phyloP scores from a whole-genome alignment of 2,329 filamentous ascomycete species.

The Aspergillus jensenii region DNA sequence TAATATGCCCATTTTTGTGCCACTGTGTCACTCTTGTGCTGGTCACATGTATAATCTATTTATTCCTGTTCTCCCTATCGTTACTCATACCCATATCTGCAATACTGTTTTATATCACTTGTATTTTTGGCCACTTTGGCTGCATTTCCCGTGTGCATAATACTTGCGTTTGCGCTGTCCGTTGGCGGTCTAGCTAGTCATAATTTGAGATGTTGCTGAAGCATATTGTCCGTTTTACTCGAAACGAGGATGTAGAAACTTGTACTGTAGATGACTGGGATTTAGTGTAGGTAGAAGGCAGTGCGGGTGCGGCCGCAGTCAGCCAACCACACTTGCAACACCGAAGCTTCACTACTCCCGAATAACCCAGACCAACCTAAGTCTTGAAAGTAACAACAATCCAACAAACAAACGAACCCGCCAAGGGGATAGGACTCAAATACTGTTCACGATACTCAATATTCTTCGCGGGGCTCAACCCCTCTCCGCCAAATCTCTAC shows the following conservation, averaged over 20 bases:
- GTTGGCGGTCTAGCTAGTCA: constrained; percentile 19
- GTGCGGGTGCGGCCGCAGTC: neutral
- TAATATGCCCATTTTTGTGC: constrained; percentile 27
- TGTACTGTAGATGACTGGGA: no score
- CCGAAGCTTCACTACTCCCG: no score
- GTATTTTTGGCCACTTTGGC: constrained; percentile 15
- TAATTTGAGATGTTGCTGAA: constrained; percentile 16
- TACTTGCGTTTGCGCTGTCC: constrained; percentile 16
- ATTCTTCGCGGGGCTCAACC: neutral
- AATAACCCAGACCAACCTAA: neutral
- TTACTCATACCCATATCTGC: constrained; percentile 36
- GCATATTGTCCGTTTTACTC: neutral
- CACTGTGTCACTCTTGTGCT: constrained; percentile 34
- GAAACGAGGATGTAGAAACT: no score
- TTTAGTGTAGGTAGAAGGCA: no score
- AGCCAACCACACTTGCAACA: neutral
- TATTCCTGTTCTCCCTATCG: constrained; percentile 24
- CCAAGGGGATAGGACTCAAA: neutral
- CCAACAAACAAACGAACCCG: neutral
- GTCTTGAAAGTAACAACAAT: neutral
- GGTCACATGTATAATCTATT: constrained; percentile 43
- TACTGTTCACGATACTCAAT: neutral
- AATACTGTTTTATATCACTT: constrained; percentile 25
- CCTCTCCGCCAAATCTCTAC: neutral
- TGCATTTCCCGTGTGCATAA: constrained; percentile 19